These are phyloP conservation scores for Blastocystis sp. DNA, from an alignment of 352 stramenopile species.

Conservation along the genomic window DNA sequence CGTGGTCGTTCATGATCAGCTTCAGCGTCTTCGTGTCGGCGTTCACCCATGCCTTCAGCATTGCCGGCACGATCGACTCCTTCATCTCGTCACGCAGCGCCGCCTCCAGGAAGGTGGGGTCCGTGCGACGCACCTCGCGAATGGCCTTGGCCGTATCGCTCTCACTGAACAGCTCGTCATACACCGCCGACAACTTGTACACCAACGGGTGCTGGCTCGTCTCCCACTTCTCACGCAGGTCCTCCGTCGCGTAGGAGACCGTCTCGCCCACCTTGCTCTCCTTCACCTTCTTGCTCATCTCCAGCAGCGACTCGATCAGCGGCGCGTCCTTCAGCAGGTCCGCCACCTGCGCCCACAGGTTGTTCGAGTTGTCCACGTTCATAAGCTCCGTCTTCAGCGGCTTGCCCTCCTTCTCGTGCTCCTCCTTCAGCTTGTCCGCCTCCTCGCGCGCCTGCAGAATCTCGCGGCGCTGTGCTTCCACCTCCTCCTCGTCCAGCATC, in stretches of 20 bases:
- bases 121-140: conserved; percentile 60
- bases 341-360: conserved; percentile 61
- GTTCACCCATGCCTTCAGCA: conserved; percentile 67
- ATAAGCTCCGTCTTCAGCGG: conserved; percentile 65
- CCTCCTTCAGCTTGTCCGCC: conserved; percentile 59
- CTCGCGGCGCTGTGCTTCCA: conserved; percentile 38
- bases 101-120: conserved; percentile 61
- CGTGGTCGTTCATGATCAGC: conserved; percentile 64
- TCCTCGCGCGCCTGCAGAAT: conserved; percentile 55
- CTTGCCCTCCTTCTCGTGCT: conserved; percentile 48
- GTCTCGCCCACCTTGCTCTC: conserved; percentile 67
- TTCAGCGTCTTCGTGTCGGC: conserved; percentile 62
- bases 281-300: conserved; percentile 66
- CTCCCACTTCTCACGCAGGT: conserved; percentile 69
- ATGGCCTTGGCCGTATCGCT: conserved; percentile 62
- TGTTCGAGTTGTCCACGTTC: conserved; percentile 61
- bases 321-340: conserved; percentile 65
- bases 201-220: conserved; percentile 63
- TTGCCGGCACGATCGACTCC: conserved; percentile 38
- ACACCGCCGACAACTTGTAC: conserved; percentile 66
- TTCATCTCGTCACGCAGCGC: conserved; percentile 67
- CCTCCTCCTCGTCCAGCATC: conserved; percentile 61
- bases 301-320: conserved; percentile 63
- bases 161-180: conserved; percentile 67
- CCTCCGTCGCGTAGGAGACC: conserved; percentile 44